Conservation (phyloP, 371 early-diverging fungal genomes). For the Mucor irregularis region DNA sequence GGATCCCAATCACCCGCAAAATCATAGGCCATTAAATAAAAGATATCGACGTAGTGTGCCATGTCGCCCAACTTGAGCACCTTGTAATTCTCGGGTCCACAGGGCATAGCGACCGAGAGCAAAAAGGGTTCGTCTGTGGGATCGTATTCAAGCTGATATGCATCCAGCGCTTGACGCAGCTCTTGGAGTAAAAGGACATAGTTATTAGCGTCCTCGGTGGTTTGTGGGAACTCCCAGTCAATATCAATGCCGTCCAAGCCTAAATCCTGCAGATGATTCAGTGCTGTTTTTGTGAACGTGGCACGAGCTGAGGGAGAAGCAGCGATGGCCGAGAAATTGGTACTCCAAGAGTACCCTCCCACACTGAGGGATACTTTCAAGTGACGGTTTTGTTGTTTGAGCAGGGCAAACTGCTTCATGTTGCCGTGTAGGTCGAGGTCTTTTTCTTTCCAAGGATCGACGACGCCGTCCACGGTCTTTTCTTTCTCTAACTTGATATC, state of each 20-base stretch:
- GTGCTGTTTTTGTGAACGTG: conserved; percentile 58
- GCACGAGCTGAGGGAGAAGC: conserved; percentile 45
- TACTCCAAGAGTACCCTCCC: conserved; percentile 88
- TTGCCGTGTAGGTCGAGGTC: conserved; percentile 69
- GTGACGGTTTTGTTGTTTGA: conserved; percentile 67
- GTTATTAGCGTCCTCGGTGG: conserved; percentile 70
- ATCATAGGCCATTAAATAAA: conserved; percentile 86
- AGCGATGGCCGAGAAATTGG: conserved; percentile 75
- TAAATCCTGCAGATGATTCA: conserved; percentile 53
- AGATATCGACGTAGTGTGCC: conserved; percentile 65
- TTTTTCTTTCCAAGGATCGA: conserved; percentile 52
- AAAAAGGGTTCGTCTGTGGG: conserved; percentile 50
- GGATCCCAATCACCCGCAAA: conserved; percentile 76
- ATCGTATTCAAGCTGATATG: conserved; percentile 24
- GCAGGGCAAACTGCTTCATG: conserved; percentile 72
- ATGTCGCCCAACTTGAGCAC: conserved; percentile 62
- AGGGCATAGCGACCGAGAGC: conserved; percentile 69
- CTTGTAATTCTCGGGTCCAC: conserved; percentile 62
- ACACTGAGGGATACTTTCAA: conserved; percentile 77
- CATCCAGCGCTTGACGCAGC: conserved; percentile 66
- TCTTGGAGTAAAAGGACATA: conserved; percentile 78
- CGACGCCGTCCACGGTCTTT: conserved; percentile 44
- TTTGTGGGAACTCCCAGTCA: conserved; percentile 89
- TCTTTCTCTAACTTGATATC: conserved; percentile 32
- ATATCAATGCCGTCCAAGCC: conserved; percentile 65